Evolutionary conservation across 768 basidiomycete genomes (phyloP).

Genomic region (Boletus speciosus): DNA sequence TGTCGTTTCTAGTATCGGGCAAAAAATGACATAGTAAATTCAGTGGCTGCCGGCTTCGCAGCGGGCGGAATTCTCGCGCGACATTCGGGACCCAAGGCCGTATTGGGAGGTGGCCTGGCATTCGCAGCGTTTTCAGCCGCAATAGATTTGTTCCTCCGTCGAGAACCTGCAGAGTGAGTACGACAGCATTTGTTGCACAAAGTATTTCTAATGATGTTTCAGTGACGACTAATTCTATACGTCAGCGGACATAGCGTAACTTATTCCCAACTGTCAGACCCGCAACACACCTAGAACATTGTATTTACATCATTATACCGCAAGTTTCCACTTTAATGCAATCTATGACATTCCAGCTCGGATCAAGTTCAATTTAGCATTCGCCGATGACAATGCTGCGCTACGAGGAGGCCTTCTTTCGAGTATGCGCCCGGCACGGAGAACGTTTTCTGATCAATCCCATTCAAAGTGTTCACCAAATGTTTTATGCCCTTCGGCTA

Average conservation of each 20-base stretch:
- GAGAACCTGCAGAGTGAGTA: conserved; percentile 76
- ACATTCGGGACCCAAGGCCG: conserved; percentile 82
- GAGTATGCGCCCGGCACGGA: neutral
- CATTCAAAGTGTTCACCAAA: neutral
- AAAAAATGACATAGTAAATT: conserved; percentile 92
- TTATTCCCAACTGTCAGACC: conserved; percentile 15
- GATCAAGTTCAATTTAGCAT: neutral
- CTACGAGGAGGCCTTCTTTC: neutral
- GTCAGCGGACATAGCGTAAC: conserved; percentile 5
- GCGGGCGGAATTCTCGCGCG: conserved; percentile 87
- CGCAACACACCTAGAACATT: conserved; percentile 12
- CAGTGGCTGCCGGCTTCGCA: conserved; percentile 81
- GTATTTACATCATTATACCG: conserved; percentile 18
- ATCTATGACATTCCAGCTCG: conserved; percentile 6
- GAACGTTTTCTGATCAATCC: neutral
- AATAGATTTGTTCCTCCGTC: conserved; percentile 79
- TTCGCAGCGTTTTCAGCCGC: conserved; percentile 93
- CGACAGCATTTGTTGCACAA: neutral
- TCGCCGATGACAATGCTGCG: neutral
- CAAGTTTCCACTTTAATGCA: conserved; percentile 11
- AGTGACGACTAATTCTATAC: conserved; percentile 39
- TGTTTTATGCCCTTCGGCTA: too few relatives aligned
- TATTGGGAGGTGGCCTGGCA: conserved; percentile 81
- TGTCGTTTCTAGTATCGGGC: conserved; percentile 73
- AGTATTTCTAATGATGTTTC: conserved; percentile 5